Base-by-base conservation (phyloP, 1,284 basidiomycete genomes). In the Ceratobasidium sp. region DNA sequence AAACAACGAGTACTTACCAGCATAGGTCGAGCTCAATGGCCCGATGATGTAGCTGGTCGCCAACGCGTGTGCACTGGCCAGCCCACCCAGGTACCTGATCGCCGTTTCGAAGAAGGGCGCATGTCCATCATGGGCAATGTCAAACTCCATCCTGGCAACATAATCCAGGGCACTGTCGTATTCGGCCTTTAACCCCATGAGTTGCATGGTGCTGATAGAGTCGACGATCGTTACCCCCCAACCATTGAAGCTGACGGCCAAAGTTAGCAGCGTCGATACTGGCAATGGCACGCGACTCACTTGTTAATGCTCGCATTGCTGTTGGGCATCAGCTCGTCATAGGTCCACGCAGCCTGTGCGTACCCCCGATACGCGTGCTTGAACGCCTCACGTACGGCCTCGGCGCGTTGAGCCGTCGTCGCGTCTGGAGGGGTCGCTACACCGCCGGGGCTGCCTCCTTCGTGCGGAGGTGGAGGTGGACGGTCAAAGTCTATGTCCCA, bases 211-310 rank as follows among this genome's bases (percentile, higher is more conserved):
- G 83, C 97, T 96, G 20, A 98, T 88, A 2, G 93, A 90, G 82
- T 96, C 95, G 79, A 95, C 88, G 71, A 92, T 89, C 0, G 93
- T 93, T 0, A 96, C 92, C 16, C 95, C 95, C 96, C 96, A 98
- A 8, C 94, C 91, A 82, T 93, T 93, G 83, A 93, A 92, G 77
- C 92, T 93, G 80, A n/a, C 59, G 20, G 7, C 20, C 14, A 62
- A 4, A 46, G 52, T 66, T 55, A 67, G 50, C 50, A 48, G 10
- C n/a, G n/a, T 27, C 52, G 66, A 14, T 7, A 23, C 48, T n/a
- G 30, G 35, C 3, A 59, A 64, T 12, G 10, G 3, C 30, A 8
- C 18, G 20, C 62, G 23, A 81, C 88, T 79, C 80, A 93, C 92
- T 89, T 89, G 83, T 92, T 86, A 20, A 85, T 82, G 20, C 83